Evolutionary conservation across 1,139 yeast genomes (phyloP), one percentile per base, ranked within the genome.

Genomic region (Debaryomycetaceae sp.): DNA sequence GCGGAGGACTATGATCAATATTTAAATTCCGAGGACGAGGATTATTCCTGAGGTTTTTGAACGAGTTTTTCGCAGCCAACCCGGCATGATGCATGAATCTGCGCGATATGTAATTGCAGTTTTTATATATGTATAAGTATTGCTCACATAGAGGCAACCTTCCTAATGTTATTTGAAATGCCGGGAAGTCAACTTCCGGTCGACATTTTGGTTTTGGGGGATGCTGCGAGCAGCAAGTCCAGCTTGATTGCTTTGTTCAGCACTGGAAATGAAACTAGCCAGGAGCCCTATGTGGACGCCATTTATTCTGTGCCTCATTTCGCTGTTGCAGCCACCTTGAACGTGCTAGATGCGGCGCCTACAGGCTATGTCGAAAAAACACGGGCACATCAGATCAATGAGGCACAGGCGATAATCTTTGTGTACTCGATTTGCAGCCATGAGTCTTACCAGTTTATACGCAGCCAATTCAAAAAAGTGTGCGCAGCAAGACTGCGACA

Each of bases 1-100:
- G 93, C 77, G 7, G 95, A 82, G 27, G 95, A 85, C 40, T 87
- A 86, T 51, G 79, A 94, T 15, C 64, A 79, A 47, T 79, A 78
- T 45, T 58, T 83, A 51, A 66, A 69, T 28, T 76, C 81, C 4
- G 79, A 75, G 25, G 75, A 72, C 30, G 80, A 73, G 31, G 65
- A 55, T 31, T 50, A 44, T 36, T 42, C 51, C 33, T 51, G 45
- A 18, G 20, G 10, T 18, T 7, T 18, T 6, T 10, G 6, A 18
- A 10, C 10, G 8, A 18, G 6, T 18, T 10, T 18, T 18, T 18
- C 10, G 20, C 10, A 18, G 20, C 8, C 20, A 18, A 18, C 20
- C 10, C 20, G 10, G 10, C 10, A 18, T 18, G 10, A 18, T 18
- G 20, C 20, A 18, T 18, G 10, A 18, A 18, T 18, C 6, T 18